Conservation (phyloP, 371 early-diverging fungal species). For the Sporodiniella umbellata region DNA sequence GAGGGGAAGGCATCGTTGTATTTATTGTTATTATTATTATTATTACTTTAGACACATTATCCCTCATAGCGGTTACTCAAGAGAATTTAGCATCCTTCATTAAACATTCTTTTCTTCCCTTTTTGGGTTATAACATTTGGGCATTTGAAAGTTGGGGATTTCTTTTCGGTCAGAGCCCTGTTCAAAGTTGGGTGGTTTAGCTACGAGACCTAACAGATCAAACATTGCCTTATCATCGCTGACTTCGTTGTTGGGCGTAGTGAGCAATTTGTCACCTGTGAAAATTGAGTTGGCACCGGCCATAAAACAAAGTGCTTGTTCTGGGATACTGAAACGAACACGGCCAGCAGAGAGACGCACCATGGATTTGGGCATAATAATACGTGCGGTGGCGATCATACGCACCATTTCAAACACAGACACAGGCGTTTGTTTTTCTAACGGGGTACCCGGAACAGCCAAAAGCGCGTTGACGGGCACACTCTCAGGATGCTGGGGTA, state of each 20-base stretch:
- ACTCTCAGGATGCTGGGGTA: slow-evolving; percentile 81
- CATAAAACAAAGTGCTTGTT: slow-evolving; percentile 83
- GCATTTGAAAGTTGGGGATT: slow-evolving; percentile 21
- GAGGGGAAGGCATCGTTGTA: no score
- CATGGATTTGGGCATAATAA: slow-evolving; percentile 83
- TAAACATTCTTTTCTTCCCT: slow-evolving; percentile 1
- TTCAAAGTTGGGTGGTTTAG: slow-evolving; percentile 66
- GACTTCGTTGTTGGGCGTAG: slow-evolving; percentile 81
- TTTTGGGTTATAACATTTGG: slow-evolving; percentile 22
- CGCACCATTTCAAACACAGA: slow-evolving; percentile 85
- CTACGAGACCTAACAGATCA: slow-evolving; percentile 66
- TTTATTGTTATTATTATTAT: neutral
- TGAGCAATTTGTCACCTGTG: slow-evolving; percentile 83
- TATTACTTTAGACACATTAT: slow-evolving; percentile 4
- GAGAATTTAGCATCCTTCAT: slow-evolving; percentile 14
- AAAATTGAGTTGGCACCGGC: slow-evolving; percentile 88
- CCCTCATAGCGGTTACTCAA: slow-evolving; percentile 26
- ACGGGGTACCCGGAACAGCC: slow-evolving; percentile 79
- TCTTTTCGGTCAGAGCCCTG: slow-evolving; percentile 47
- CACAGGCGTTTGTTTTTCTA: slow-evolving; percentile 81
- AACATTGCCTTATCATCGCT: slow-evolving; percentile 78
- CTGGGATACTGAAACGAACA: slow-evolving; percentile 71
- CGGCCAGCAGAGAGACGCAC: slow-evolving; percentile 86
- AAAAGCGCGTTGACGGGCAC: slow-evolving; percentile 85
- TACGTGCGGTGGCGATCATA: slow-evolving; percentile 85